Conservation (phyloP, 2,329 filamentous ascomycete species). For the Pseudopyricularia cyperi region DNA sequence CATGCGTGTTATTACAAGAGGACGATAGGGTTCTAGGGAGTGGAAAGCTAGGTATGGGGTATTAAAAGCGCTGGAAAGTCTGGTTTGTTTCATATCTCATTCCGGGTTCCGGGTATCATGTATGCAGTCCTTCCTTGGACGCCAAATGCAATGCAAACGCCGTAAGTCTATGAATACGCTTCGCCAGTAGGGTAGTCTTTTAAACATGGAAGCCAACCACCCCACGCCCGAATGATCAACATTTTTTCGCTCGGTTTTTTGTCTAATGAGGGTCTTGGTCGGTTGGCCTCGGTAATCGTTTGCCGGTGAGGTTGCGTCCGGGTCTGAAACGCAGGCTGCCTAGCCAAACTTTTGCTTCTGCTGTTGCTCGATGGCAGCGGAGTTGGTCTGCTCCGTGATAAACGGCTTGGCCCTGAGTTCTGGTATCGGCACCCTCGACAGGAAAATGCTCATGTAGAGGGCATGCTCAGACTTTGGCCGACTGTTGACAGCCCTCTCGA, state of each 20-base stretch:
- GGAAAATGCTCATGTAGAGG: constrained; percentile 44
- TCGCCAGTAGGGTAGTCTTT: background rate
- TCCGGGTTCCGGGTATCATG: background rate
- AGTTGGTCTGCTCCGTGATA: constrained; percentile 33
- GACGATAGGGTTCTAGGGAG: background rate
- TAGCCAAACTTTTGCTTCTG: constrained; percentile 2
- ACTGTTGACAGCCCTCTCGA: constrained; percentile 37
- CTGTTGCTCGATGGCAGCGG: constrained; percentile 13
- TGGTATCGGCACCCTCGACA: constrained; percentile 39
- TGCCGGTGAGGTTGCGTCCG: background rate
- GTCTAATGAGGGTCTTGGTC: background rate
- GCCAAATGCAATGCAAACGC: background rate
- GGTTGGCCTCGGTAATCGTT: background rate
- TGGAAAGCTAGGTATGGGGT: background rate
- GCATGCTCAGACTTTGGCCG: constrained; percentile 27
- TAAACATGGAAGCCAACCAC: too few relatives aligned
- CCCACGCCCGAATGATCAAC: too few relatives aligned
- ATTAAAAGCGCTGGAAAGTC: background rate
- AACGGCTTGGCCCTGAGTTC: constrained; percentile 37
- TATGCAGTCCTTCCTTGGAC: background rate
- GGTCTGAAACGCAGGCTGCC: background rate
- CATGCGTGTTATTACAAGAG: background rate
- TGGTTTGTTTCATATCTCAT: background rate
- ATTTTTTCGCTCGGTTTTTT: background rate
- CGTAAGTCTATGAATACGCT: background rate